Conservation (phyloP, 2,329 filamentous ascomycete species). For the Penicillium sclerotiorum region DNA sequence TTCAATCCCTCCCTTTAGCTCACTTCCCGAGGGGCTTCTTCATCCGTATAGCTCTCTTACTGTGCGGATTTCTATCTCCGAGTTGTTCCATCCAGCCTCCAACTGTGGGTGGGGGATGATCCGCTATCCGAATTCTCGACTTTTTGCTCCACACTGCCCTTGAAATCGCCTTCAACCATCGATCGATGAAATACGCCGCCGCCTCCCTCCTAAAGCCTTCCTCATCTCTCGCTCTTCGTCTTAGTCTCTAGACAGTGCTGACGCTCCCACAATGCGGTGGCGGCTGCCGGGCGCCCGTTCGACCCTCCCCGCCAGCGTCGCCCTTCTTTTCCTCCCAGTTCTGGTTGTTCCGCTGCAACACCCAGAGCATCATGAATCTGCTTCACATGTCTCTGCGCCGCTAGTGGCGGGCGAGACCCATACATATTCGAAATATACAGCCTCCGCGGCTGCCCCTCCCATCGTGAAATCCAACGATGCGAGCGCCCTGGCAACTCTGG, state of each 20-base stretch:
- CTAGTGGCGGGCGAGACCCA: slow-evolving; percentile 26
- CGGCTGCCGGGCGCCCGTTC: slow-evolving; percentile 62
- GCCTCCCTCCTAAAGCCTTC: neutral
- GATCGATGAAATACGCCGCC: neutral
- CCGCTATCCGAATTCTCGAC: slow-evolving; percentile 23
- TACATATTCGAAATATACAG: slow-evolving; percentile 13
- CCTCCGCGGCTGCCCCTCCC: slow-evolving; percentile 21
- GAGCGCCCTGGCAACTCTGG: slow-evolving; percentile 97
- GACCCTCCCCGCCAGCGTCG: slow-evolving; percentile 59
- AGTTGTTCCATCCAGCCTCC: neutral
- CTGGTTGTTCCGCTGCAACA: slow-evolving; percentile 69
- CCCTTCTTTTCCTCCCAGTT: slow-evolving; percentile 61
- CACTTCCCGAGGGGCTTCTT: neutral
- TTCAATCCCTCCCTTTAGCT: neutral
- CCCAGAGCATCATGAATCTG: slow-evolving; percentile 36
- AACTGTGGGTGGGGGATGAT: slow-evolving; percentile 23
- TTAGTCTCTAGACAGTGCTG: slow-evolving; percentile 30
- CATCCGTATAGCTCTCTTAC: neutral
- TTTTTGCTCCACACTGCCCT: slow-evolving; percentile 19
- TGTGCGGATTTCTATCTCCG: slow-evolving; percentile 2
- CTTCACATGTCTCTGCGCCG: slow-evolving; percentile 32
- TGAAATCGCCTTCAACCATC: neutral
- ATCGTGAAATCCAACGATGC: slow-evolving; percentile 62
- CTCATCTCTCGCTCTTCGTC: slow-evolving; percentile 1
- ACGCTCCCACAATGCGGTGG: slow-evolving; percentile 61